These are phyloP conservation scores for Aureobasidium mangrovei DNA, from an alignment of 2,329 filamentous ascomycete species.

Conservation along the genomic window DNA sequence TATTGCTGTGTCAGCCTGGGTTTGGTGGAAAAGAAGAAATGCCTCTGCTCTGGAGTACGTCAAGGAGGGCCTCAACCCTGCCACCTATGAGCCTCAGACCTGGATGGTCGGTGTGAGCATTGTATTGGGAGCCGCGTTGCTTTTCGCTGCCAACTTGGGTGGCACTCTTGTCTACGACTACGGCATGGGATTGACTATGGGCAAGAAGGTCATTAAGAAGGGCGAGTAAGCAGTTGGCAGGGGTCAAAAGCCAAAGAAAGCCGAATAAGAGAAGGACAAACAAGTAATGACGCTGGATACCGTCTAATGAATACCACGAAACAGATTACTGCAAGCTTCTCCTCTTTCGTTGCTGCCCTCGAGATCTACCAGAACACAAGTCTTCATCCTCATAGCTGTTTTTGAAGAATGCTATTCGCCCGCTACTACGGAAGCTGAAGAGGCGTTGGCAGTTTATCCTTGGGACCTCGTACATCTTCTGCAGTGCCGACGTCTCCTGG, in stretches of 20 bases:
- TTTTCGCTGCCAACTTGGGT: conserved; percentile 36
- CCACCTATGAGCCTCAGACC: conserved; percentile 28
- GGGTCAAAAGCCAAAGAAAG: neutral
- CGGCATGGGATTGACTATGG: conserved; percentile 35
- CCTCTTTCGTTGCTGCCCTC: neutral
- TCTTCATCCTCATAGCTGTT: too few species aligned
- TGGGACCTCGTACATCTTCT: conserved; percentile 50
- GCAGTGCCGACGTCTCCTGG: conserved; percentile 61
- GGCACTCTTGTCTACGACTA: conserved; percentile 37
- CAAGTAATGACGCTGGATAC: neutral
- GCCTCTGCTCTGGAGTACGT: conserved; percentile 20
- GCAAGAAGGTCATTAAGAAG: conserved; percentile 23
- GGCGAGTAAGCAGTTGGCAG: neutral
- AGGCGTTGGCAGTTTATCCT: conserved; percentile 50
- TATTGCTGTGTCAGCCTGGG: conserved; percentile 31
- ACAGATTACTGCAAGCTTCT: neutral
- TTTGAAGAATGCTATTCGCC: too few species aligned
- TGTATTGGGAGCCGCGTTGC: conserved; percentile 26
- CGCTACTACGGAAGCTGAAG: conserved; percentile 56
- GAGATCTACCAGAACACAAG: neutral
- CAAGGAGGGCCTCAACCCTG: conserved; percentile 20
- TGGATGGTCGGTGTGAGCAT: conserved; percentile 32
- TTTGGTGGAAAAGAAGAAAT: conserved; percentile 35
- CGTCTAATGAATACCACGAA: conserved; percentile 9
- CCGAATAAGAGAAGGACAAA: neutral